phyloP scores from a whole-genome alignment of 1,139 yeast species.

The Suhomyces yuchorum region DNA sequence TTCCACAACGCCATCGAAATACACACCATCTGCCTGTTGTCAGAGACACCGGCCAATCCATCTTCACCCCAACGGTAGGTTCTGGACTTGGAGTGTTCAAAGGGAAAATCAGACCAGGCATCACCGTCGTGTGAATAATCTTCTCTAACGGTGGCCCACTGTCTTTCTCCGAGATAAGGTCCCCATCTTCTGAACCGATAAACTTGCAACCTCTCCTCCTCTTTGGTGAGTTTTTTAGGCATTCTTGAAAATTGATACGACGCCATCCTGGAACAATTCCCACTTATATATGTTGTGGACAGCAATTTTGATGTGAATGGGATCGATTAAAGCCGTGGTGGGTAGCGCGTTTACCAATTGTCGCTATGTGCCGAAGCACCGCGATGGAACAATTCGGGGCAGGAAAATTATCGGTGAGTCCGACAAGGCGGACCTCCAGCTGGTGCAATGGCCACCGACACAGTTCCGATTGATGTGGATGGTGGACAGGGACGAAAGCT shows the following conservation, averaged over 20 bases:
- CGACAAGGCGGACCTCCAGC: neutral
- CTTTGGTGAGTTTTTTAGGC: constrained; percentile 43
- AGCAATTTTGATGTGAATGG: neutral
- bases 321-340: constrained; percentile 1
- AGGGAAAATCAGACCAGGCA: constrained; percentile 91
- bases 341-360: constrained; percentile 9
- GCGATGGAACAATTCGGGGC: neutral
- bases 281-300: constrained; percentile 1
- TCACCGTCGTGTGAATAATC: constrained; percentile 88
- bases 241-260: constrained; percentile 6
- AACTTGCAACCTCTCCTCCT: constrained; percentile 67
- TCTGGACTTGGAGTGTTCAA: constrained; percentile 82
- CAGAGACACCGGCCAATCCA: constrained; percentile 90
- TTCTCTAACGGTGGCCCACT: constrained; percentile 94
- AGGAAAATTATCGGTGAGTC: neutral
- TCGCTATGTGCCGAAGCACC: constrained; percentile 1
- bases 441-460: neutral
- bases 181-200: constrained; percentile 76
- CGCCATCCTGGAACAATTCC: constrained; percentile 1
- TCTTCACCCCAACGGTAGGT: constrained; percentile 97
- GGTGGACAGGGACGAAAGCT: too few relatives aligned
- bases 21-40: constrained; percentile 78
- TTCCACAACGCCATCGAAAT: constrained; percentile 89
- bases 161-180: constrained; percentile 85
- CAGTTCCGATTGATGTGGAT: neutral